Conservation (phyloP, 2,329 filamentous ascomycete genomes). For the Diplocarpon rosae region DNA sequence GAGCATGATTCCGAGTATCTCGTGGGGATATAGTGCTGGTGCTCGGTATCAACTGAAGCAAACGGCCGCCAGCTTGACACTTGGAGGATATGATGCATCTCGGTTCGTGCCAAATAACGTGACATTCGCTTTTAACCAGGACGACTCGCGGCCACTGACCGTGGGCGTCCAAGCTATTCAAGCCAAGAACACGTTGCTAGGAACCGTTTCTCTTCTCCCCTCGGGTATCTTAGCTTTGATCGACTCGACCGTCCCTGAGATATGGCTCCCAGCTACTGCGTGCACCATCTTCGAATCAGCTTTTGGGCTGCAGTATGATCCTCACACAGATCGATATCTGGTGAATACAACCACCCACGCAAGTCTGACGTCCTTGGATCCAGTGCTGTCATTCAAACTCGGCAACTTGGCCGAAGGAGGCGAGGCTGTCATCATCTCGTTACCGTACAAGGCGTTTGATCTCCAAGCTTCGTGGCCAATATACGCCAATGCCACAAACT, state of each 20-base stretch:
- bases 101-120: slow-evolving; percentile 28
- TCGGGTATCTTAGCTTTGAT: slow-evolving; percentile 22
- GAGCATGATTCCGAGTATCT: slow-evolving; percentile 29
- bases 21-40: slow-evolving; percentile 33
- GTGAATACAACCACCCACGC: slow-evolving; percentile 23
- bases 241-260: slow-evolving; percentile 27
- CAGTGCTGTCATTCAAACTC: slow-evolving; percentile 23
- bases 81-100: slow-evolving; percentile 32
- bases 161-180: slow-evolving; percentile 28
- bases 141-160: slow-evolving; percentile 29
- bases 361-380: slow-evolving; percentile 19
- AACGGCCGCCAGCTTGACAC: slow-evolving; percentile 29
- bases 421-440: slow-evolving; percentile 12
- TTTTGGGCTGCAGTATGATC: slow-evolving; percentile 22
- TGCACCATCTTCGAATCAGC: slow-evolving; percentile 27
- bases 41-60: slow-evolving; percentile 28
- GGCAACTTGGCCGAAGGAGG: slow-evolving; percentile 5
- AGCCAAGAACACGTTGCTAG: slow-evolving; percentile 13
- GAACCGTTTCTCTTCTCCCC: slow-evolving; percentile 5
- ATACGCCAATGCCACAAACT: slow-evolving; percentile 10
- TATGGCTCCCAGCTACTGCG: slow-evolving; percentile 27
- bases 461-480: slow-evolving; percentile 19
- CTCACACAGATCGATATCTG: slow-evolving; percentile 25
- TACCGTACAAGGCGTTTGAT: slow-evolving; percentile 25
- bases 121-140: slow-evolving; percentile 29